Percentiles rank a stretch among this genome's conserved stretches.
phyloP scores from a whole-genome alignment of 2,329 filamentous ascomycete species.

The Coccinonectria pachysandricola region DNA sequence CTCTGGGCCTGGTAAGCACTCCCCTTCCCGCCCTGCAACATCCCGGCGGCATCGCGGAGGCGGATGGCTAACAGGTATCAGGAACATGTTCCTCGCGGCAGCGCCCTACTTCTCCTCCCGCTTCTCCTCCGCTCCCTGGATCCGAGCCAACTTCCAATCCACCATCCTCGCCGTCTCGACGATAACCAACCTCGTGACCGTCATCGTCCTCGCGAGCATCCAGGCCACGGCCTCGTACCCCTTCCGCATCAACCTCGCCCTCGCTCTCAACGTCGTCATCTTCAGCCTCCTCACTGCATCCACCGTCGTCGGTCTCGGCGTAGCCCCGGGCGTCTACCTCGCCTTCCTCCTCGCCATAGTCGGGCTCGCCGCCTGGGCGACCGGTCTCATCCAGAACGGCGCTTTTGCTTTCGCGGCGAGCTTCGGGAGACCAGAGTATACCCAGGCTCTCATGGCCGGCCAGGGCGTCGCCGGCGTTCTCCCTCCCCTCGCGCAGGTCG shows the following conservation, averaged over 20 bases:
- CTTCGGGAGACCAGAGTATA: conserved; percentile 80
- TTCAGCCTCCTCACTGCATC: conserved; percentile 75
- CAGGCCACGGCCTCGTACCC: conserved; percentile 82
- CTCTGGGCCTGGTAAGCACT: conserved; percentile 80
- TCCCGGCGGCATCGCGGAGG: background rate
- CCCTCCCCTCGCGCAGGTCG: conserved; percentile 77
- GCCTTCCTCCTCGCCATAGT: conserved; percentile 76
- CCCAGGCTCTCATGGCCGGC: conserved; percentile 91
- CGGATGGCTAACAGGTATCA: conserved; percentile 27
- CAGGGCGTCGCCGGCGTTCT: conserved; percentile 88
- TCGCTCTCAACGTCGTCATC: conserved; percentile 65
- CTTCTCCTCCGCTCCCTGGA: conserved; percentile 60
- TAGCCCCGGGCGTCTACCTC: conserved; percentile 60
- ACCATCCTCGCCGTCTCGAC: conserved; percentile 82
- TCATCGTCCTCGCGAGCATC: conserved; percentile 67
- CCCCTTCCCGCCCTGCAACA: background rate
- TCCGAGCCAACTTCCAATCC: conserved; percentile 77
- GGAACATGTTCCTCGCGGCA: conserved; percentile 98
- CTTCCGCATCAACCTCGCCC: conserved; percentile 67
- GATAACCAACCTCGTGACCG: conserved; percentile 65
- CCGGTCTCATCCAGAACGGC: conserved; percentile 85
- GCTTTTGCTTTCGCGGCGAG: conserved; percentile 84
- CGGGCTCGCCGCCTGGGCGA: conserved; percentile 64
- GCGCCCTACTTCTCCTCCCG: conserved; percentile 85
- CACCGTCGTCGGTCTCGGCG: conserved; percentile 55